Percentiles rank a stretch among this genome's conserved stretches.
phyloP scores from a whole-genome alignment of 208 protist genomes.

The Trypanosoma boissoni region DNA sequence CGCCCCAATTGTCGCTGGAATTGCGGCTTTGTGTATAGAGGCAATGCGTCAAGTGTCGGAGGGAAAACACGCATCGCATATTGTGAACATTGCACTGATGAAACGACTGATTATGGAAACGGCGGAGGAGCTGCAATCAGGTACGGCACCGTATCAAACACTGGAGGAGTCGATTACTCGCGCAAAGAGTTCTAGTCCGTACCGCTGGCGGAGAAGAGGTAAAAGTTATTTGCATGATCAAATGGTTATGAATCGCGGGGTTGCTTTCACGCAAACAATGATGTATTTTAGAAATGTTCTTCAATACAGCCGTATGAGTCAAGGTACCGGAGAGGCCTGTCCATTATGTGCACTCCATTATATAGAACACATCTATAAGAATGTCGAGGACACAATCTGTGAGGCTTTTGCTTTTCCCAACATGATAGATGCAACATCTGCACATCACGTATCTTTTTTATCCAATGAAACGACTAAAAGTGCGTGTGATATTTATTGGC shows the following conservation, averaged over 20 bases:
- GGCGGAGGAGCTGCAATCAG: slow-evolving; percentile 17
- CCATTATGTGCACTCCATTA: slow-evolving; percentile 31
- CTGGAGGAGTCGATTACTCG: slow-evolving; percentile 7
- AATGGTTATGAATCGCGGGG: slow-evolving; percentile 2
- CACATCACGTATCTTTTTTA: slow-evolving; percentile 7
- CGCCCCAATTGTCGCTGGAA: slow-evolving; percentile 94
- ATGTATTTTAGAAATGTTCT: slow-evolving; percentile 35
- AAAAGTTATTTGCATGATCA: neutral
- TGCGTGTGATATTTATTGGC: slow-evolving; percentile 62
- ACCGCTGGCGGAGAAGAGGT: neutral
- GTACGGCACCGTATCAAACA: slow-evolving; percentile 3
- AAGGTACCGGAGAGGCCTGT: slow-evolving; percentile 62
- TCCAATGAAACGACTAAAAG: neutral
- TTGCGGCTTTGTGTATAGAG: slow-evolving; percentile 83
- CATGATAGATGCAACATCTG: slow-evolving; percentile 19
- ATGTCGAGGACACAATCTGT: neutral
- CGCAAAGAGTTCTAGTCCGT: neutral
- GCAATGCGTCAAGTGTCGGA: slow-evolving; percentile 11
- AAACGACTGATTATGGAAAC: slow-evolving; percentile 34
- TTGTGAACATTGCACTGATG: slow-evolving; percentile 24
- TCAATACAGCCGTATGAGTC: slow-evolving; percentile 44
- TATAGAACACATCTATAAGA: slow-evolving; percentile 5
- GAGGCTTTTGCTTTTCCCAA: slow-evolving; percentile 19
- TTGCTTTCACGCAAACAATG: slow-evolving; percentile 32
- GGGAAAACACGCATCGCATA: neutral